Percentiles rank a stretch among this genome's conserved stretches.
phyloP scores from a whole-genome alignment of 176 grass and related monocot genomes.

The Thinopyrum elongatum region DNA sequence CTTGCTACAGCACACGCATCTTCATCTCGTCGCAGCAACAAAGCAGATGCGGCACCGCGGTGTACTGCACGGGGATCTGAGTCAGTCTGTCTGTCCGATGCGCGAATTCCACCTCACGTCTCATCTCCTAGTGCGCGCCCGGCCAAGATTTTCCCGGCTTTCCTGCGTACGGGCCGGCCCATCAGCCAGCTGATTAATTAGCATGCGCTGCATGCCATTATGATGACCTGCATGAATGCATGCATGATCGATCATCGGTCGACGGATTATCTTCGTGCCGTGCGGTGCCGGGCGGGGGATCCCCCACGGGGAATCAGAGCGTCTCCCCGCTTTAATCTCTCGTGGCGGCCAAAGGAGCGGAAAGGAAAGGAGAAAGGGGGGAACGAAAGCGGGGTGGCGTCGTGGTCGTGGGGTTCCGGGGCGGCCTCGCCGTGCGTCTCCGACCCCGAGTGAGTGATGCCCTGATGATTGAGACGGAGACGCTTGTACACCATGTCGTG shows the following conservation, averaged over 20 bases:
- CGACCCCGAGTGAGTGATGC: not conserved
- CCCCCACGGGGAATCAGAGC: not conserved
- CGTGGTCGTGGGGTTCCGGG: not conserved
- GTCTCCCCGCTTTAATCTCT: not conserved
- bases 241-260: too few species aligned
- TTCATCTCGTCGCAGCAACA: not conserved
- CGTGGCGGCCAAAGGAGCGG: not conserved
- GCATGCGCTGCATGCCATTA: conserved; percentile 18
- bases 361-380: not conserved
- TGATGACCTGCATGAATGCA: conserved; percentile 4
- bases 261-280: not conserved
- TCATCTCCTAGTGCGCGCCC: not conserved
- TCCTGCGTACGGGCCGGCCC: not conserved
- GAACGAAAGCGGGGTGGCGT: too few species aligned
- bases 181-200: not conserved
- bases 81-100: not conserved
- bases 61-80: not conserved
- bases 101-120: not conserved
- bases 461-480: conserved; percentile 38
- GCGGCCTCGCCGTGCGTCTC: not conserved
- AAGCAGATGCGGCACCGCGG: not conserved
- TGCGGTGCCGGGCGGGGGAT: too few species aligned
- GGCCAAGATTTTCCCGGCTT: not conserved
- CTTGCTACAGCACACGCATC: not conserved
- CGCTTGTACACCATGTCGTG: not conserved